Evolutionary conservation across 768 basidiomycete genomes (phyloP).

Genomic region (Mycena rebaudengoi): DNA sequence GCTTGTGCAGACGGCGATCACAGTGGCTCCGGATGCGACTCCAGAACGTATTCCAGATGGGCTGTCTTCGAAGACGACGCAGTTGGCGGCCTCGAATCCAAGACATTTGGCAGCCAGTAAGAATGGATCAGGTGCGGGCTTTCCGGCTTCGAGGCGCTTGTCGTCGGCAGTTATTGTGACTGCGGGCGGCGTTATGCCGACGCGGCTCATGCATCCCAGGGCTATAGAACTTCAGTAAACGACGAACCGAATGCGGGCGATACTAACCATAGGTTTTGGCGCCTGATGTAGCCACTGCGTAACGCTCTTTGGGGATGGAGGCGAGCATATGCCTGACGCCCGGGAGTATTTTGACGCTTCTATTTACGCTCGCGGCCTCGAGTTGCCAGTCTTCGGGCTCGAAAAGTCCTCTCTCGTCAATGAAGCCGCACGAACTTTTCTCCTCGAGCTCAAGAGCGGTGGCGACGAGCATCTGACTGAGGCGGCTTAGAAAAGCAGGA

Average conservation of each 20-base stretch:
- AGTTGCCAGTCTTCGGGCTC: constrained; percentile 59
- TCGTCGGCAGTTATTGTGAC: constrained; percentile 81
- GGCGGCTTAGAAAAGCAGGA: constrained; percentile 54
- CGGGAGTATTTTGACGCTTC: constrained; percentile 75
- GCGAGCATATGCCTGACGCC: constrained; percentile 72
- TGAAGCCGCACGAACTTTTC: constrained; percentile 25
- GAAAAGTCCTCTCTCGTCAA: constrained; percentile 44
- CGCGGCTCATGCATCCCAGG: constrained; percentile 74
- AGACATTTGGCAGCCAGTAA: constrained; percentile 61
- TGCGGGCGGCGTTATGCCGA: constrained; percentile 70
- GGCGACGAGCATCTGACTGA: constrained; percentile 48
- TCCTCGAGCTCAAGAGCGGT: constrained; percentile 36
- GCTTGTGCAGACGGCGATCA: constrained; percentile 73
- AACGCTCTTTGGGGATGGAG: constrained; percentile 70
- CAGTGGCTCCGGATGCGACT: constrained; percentile 70
- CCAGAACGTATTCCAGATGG: constrained; percentile 74
- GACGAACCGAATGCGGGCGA: not conserved
- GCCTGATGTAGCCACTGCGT: constrained; percentile 78
- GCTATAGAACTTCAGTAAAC: constrained; percentile 40
- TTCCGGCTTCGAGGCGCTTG: constrained; percentile 64
- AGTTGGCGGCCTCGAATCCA: constrained; percentile 56
- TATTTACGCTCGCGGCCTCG: constrained; percentile 64
- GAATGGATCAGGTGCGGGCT: constrained; percentile 64
- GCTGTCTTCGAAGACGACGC: constrained; percentile 79
- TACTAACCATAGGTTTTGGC: constrained; percentile 71